Evolutionary conservation across 192 early-diverging fungal species (phyloP).

Genomic region (Kappamyces sp.): DNA sequence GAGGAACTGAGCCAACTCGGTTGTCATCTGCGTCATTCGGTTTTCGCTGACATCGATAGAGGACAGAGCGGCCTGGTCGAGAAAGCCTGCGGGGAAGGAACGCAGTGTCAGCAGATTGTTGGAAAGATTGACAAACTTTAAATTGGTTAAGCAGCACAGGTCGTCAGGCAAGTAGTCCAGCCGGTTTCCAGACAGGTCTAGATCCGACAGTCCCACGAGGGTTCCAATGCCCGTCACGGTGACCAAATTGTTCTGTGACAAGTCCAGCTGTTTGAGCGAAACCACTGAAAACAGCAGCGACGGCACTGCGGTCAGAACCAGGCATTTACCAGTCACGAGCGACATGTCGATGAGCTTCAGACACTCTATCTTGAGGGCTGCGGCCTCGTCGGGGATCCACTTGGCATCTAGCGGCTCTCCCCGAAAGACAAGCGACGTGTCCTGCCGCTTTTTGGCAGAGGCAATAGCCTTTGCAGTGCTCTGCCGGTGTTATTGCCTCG

Average conservation of each 20-base stretch:
- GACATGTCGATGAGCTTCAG: neutral
- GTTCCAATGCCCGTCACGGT: slow-evolving; percentile 2
- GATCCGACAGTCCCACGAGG: neutral
- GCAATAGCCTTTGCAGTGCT: slow-evolving; percentile 10
- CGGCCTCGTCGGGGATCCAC: slow-evolving; percentile 14
- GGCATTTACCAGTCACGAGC: slow-evolving; percentile 4
- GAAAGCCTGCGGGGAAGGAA: neutral
- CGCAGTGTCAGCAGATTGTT: neutral
- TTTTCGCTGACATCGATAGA: slow-evolving; percentile 14
- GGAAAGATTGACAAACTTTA: neutral
- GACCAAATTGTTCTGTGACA: slow-evolving; percentile 9
- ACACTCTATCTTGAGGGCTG: neutral
- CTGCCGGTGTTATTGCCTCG: neutral
- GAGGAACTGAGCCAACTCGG: slow-evolving; percentile 2
- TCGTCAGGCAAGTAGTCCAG: slow-evolving; percentile 16
- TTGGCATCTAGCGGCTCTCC: slow-evolving; percentile 8
- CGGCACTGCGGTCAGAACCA: slow-evolving; percentile 9
- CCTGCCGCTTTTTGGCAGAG: neutral
- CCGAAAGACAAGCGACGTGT: slow-evolving; percentile 3
- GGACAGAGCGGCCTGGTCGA: neutral
- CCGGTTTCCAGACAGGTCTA: slow-evolving; percentile 7
- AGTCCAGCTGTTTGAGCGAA: neutral
- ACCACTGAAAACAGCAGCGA: neutral
- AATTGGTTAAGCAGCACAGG: neutral
- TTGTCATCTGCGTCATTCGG: neutral